A percentile compares a stretch with the other conserved stretches of the same genome.
Conservation (phyloP, 2,329 filamentous ascomycete genomes). For the Madurella fahalii region DNA sequence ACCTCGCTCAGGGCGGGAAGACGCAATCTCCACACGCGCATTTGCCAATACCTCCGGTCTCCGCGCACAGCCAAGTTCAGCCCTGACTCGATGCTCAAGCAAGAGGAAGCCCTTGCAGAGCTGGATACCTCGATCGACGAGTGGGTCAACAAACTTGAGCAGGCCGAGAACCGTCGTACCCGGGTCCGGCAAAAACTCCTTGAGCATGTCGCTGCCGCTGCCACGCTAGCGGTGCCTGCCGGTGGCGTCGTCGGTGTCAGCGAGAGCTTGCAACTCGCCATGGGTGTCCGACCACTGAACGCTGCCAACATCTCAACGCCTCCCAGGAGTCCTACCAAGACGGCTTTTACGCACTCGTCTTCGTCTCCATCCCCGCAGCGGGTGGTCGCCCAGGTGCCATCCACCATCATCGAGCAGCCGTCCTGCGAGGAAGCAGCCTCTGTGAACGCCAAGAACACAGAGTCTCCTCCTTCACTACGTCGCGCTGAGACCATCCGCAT, state of each 20-base stretch:
- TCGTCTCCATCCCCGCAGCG: conserved; percentile 48
- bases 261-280: conserved; percentile 41
- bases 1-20: conserved; percentile 70
- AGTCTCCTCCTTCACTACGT: conserved; percentile 28
- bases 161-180: conserved; percentile 71
- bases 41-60: conserved; percentile 72
- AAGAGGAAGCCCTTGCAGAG: conserved; percentile 74
- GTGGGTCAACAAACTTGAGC: conserved; percentile 75
- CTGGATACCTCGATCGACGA: conserved; percentile 75
- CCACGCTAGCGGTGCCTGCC: conserved; percentile 43
- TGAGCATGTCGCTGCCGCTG: conserved; percentile 73
- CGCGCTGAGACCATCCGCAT: conserved; percentile 63
- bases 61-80: conserved; percentile 68
- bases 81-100: conserved; percentile 69
- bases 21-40: conserved; percentile 70
- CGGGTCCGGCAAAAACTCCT: conserved; percentile 74
- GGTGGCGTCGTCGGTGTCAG: conserved; percentile 32
- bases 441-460: conserved; percentile 22
- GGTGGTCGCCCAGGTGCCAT: conserved; percentile 51
- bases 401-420: conserved; percentile 52
- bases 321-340: conserved; percentile 55
- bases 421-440: conserved; percentile 42
- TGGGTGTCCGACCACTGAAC: conserved; percentile 35
- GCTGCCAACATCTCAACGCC: conserved; percentile 50
- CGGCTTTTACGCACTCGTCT: conserved; percentile 34